Conservation (phyloP, 495 filamentous ascomycete species). For the Terfezia claveryi region DNA sequence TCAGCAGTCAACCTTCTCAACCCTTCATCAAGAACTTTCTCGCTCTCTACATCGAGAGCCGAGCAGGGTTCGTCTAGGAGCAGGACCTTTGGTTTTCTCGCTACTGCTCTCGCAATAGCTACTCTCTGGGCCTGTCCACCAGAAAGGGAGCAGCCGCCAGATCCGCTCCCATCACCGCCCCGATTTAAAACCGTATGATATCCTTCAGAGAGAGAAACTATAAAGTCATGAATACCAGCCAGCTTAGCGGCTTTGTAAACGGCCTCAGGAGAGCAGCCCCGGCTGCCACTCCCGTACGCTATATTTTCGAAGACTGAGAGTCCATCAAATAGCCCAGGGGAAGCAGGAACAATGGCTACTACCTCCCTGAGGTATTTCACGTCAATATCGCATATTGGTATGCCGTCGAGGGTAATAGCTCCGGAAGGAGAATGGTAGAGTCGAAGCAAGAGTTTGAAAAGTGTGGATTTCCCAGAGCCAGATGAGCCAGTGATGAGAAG, state of each 20-base stretch:
- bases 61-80: constrained; percentile 80
- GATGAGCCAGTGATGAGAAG: constrained; percentile 25
- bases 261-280: constrained; percentile 5
- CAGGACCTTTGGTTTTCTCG: constrained; percentile 44
- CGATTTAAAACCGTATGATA: constrained; percentile 60
- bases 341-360: constrained; percentile 58
- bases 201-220: constrained; percentile 44
- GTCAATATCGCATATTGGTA: constrained; percentile 34
- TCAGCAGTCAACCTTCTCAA: neutral
- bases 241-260: constrained; percentile 38
- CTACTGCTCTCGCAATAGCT: constrained; percentile 59
- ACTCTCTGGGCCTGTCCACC: constrained; percentile 74
- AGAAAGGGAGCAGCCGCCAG: constrained; percentile 47
- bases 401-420: constrained; percentile 33
- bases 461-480: constrained; percentile 75
- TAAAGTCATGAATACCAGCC: constrained; percentile 63
- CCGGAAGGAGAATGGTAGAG: constrained; percentile 30
- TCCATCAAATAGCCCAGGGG: constrained; percentile 52
- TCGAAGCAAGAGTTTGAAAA: constrained; percentile 49
- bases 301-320: constrained; percentile 54
- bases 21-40: constrained; percentile 29
- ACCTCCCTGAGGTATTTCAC: constrained; percentile 40
- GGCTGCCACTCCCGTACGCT: constrained; percentile 39
- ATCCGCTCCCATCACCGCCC: constrained; percentile 39
- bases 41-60: constrained; percentile 50